Evolutionary conservation across 2,329 filamentous ascomycete genomes (phyloP), one percentile per base, ranked within the genome.

Genomic region (Bipolaris oryzae): DNA sequence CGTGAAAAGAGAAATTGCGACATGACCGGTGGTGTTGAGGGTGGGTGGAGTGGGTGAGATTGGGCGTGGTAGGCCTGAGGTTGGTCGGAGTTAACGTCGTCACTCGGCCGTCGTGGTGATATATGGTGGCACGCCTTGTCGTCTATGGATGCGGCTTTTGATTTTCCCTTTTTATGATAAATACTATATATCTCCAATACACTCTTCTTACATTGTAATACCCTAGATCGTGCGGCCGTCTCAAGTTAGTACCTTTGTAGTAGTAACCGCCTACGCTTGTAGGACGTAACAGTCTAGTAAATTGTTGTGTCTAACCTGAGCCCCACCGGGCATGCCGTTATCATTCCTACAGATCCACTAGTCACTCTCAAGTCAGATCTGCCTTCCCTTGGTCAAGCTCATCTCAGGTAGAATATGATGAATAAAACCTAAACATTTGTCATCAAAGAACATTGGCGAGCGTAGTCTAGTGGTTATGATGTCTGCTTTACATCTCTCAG

Each of bases 391-490:
- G 3, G 35, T 5, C 5, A 23, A 23, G 15, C 2, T 7, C 3
- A 7, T 23, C 3, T n/a, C 2, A 15, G 11, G 7, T 38, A 38
- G 5, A 2, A 9, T 38, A 38, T 0, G 3, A 4, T 38, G 1
- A 3, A 2, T 23, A 15, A n/a, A 18, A 13, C 20, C 9, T 2
- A 0, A 11, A 11, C 5, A 25, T 47, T 3, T 5, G 10, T 13
- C 44, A 54, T 43, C 54, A 41, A 57, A 46, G 2, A 15, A 34
- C 37, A 18, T 13, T 25, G 50, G 57, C 61, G 59, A 50, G 55
- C 57, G 51, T 63, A 63, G 61, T 66, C 63, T 63, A 67, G 72
- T 73, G 71, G 72, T 74, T 66, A 74, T 74, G 69, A 74, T 73
- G 70, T 74, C 70, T 73, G 71, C 71, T 72, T 74, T 74, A 74